A percentile compares a stretch with the other conserved stretches of the same genome.
phyloP scores from a whole-genome alignment of 305 asterid genomes.

The Fraxinus latifolia region DNA sequence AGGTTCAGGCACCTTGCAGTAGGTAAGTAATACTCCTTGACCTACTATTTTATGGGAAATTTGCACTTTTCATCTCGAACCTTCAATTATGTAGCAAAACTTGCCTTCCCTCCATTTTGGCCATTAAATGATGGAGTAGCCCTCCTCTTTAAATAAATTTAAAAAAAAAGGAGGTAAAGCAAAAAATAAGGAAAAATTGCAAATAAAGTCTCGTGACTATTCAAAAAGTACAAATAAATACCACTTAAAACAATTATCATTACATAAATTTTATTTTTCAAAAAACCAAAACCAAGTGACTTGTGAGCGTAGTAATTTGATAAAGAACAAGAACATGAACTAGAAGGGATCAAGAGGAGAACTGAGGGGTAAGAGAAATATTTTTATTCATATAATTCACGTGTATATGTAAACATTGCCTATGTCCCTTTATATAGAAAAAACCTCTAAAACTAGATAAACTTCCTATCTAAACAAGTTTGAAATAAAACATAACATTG shows the following conservation, averaged over 20 bases:
- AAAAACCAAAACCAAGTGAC: neutral
- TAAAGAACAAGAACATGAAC: neutral
- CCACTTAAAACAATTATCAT: neutral
- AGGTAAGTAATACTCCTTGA: conserved; percentile 3
- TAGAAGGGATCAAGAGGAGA: neutral
- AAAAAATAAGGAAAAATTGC: neutral
- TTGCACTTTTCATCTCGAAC: neutral
- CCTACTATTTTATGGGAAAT: neutral
- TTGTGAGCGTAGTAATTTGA: neutral
- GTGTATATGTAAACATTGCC: neutral
- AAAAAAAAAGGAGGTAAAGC: neutral
- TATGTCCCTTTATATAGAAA: neutral
- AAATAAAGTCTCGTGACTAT: neutral
- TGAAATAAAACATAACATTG: neutral
- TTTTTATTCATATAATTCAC: neutral
- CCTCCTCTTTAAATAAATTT: neutral
- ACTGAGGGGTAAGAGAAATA: neutral
- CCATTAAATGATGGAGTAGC: neutral
- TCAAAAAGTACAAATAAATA: neutral
- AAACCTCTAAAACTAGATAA: neutral
- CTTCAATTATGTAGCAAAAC: neutral
- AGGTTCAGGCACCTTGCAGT: conserved; percentile 14
- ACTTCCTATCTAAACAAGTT: neutral
- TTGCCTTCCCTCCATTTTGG: neutral
- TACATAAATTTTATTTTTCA: neutral